Evolutionary conservation across 306 rosid genomes (phyloP), one percentile per base, ranked within the genome.

Genomic region (Ormosia semicastrata): DNA sequence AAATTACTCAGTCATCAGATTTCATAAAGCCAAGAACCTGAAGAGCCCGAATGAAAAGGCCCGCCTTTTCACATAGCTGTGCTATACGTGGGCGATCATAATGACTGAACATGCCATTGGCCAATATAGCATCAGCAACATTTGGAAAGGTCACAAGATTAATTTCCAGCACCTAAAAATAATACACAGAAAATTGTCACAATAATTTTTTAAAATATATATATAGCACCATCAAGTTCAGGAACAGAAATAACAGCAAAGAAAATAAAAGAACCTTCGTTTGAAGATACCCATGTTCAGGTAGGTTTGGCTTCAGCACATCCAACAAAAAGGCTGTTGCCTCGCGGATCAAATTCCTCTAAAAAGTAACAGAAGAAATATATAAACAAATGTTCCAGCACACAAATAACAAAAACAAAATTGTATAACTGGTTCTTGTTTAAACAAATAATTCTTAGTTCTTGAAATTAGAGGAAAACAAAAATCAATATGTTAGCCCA

Each of bases 331-430:
- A 94, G 47, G 98, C 98, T 0, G 98, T 94, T 40, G 97, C 97
- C 93, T 94, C 97, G 5, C 98, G 98, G 64, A 92, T 94, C 91
- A 94, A 85, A 82, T 92, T 94, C 88, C 98, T 94, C 98, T 94
- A 73, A 34, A 46, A 57, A 52, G 71, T 30, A 75, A 75, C 13
- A 77, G 10, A 64, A 81, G 52, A 78, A 63, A 73, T 14, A 71
- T 59, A 75, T 77, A 72, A 70, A 75, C 40, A 56, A 57, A 58
- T 62, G 62, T 57, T 73, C 78, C 76, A 76, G 15, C 14, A 11
- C 33, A 49, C 18, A 72, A 14, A 58, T 32, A 66, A 73, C 10
- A n/a, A 64, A 33, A 24, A 60, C 7, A 39, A 5, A 46, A 54
- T 40, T 32, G 7, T 8, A 43, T 11, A 71, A 32, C 24, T 44